These are phyloP conservation scores for Entomortierella chlamydospora DNA, from an alignment of 192 early-diverging fungal genomes.

Conservation along the genomic window DNA sequence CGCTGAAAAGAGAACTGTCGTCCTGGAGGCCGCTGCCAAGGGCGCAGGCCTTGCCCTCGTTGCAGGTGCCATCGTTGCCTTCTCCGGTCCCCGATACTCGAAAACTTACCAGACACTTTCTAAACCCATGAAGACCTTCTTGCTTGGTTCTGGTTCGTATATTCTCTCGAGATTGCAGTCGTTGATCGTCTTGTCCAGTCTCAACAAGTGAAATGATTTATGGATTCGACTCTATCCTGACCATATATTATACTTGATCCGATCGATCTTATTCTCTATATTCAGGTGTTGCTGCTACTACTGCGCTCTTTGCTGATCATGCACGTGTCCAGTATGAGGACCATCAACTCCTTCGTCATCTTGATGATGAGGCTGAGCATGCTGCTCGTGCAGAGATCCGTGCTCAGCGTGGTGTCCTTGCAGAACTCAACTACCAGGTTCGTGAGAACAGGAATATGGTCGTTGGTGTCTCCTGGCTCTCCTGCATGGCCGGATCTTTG, in stretches of 20 bases:
- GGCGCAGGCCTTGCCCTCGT: slow-evolving; percentile 49
- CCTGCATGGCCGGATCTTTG: slow-evolving; percentile 48
- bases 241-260: too few relatives aligned
- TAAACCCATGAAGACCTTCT: slow-evolving; percentile 42
- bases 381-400: slow-evolving; percentile 41
- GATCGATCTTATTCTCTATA: background rate
- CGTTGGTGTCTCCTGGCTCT: slow-evolving; percentile 48
- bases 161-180: too few relatives aligned
- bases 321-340: slow-evolving; percentile 50
- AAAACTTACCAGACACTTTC: slow-evolving; percentile 35
- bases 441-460: slow-evolving; percentile 52
- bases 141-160: slow-evolving; percentile 41
- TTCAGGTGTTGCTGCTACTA: slow-evolving; percentile 39
- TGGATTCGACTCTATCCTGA: too few relatives aligned
- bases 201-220: too few relatives aligned
- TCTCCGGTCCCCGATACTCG: slow-evolving; percentile 43
- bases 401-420: slow-evolving; percentile 35
- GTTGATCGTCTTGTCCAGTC: background rate
- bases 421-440: slow-evolving; percentile 38
- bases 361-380: slow-evolving; percentile 47
- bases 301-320: slow-evolving; percentile 41
- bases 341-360: slow-evolving; percentile 40
- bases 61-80: slow-evolving; percentile 35
- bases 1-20: slow-evolving; percentile 28
- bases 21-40: slow-evolving; percentile 41